These are phyloP conservation scores for Hymenoscyphus scutula DNA, from an alignment of 2,329 filamentous ascomycete genomes.

Conservation along the genomic window DNA sequence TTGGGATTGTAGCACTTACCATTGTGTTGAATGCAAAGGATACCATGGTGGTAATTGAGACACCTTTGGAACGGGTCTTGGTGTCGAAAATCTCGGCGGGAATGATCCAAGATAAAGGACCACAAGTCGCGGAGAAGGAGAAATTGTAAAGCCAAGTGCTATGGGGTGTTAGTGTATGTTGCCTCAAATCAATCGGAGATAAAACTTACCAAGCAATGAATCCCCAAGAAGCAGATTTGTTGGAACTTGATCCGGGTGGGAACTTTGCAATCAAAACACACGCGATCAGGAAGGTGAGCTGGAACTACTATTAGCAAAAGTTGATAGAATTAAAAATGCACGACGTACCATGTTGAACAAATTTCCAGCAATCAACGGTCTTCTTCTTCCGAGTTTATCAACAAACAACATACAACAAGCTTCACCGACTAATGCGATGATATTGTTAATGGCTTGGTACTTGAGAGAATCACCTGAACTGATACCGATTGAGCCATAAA, in stretches of 20 bases:
- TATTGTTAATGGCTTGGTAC: slow-evolving; percentile 63
- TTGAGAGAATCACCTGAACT: slow-evolving; percentile 53
- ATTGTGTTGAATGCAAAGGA: slow-evolving; percentile 60
- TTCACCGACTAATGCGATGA: slow-evolving; percentile 60
- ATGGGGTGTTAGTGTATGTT: not conserved
- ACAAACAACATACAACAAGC: slow-evolving; percentile 60
- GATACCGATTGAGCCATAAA: slow-evolving; percentile 61
- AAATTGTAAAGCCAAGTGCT: slow-evolving; percentile 78
- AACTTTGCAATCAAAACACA: slow-evolving; percentile 53
- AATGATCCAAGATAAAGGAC: slow-evolving; percentile 56
- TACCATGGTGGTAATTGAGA: slow-evolving; percentile 56
- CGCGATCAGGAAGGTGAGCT: slow-evolving; percentile 63
- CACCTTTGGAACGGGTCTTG: slow-evolving; percentile 58
- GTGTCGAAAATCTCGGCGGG: slow-evolving; percentile 60
- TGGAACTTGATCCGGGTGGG: slow-evolving; percentile 53
- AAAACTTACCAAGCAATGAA: slow-evolving; percentile 60
- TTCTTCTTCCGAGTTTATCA: slow-evolving; percentile 68
- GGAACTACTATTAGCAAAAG: not conserved
- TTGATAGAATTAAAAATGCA: not conserved
- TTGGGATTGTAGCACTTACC: not conserved
- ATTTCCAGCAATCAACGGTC: slow-evolving; percentile 71
- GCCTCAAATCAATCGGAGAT: not conserved
- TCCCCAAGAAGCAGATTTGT: slow-evolving; percentile 61
- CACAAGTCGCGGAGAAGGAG: slow-evolving; percentile 54
- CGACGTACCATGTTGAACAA: slow-evolving; percentile 63